phyloP scores from a whole-genome alignment of 768 basidiomycete species.

The Porphyrellus cyaneotinctus region DNA sequence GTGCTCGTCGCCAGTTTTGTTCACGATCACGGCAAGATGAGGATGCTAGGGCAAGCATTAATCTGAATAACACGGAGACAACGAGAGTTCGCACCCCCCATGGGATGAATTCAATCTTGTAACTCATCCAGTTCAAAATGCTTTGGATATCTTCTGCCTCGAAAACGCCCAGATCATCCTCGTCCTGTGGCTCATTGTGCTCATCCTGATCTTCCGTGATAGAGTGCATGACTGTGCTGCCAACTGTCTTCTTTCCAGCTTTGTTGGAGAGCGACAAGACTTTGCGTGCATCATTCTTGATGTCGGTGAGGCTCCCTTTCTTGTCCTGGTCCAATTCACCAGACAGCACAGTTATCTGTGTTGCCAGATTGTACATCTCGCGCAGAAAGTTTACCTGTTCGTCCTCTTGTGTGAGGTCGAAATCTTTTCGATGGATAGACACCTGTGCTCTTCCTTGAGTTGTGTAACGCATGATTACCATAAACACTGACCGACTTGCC shows the following conservation, averaged over 20 bases:
- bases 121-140: neutral
- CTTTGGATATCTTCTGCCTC: constrained; percentile 1
- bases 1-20: neutral
- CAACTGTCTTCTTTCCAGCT: too few relatives aligned
- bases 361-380: neutral
- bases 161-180: neutral
- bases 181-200: neutral
- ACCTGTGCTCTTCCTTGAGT: too few relatives aligned
- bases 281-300: neutral
- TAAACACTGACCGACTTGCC: too few relatives aligned
- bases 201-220: neutral
- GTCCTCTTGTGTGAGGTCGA: neutral
- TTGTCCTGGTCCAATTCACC: neutral
- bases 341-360: neutral
- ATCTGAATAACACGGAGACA: neutral
- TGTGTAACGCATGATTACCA: too few relatives aligned
- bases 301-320: neutral
- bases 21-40: constrained; percentile 2
- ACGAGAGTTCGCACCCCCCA: neutral
- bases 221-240: too few relatives aligned
- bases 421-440: neutral
- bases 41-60: constrained; percentile 10
- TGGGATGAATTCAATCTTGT: neutral
- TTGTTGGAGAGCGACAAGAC: too few relatives aligned
- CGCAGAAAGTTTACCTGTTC: neutral